These are phyloP conservation scores for Wickerhamiella infanticola DNA, from an alignment of 1,139 yeast genomes.

Conservation along the genomic window DNA sequence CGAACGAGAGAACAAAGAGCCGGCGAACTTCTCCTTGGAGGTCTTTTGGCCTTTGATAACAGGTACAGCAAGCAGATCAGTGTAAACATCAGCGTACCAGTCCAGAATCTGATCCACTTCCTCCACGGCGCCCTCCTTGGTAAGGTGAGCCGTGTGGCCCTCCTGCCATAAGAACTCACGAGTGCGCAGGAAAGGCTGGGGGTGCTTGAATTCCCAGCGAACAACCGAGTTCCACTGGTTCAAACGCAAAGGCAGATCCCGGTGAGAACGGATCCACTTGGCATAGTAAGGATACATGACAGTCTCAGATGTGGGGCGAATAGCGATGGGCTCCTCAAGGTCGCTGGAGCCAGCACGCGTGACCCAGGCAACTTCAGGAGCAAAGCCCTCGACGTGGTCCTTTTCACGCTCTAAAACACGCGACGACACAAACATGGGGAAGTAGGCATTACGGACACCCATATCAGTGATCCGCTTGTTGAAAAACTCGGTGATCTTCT, in stretches of 20 bases:
- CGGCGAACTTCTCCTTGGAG: conserved; percentile 96
- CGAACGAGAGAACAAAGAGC: conserved; percentile 91
- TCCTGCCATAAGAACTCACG: conserved; percentile 99
- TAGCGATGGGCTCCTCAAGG: conserved; percentile 95
- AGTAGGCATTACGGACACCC: conserved; percentile 90
- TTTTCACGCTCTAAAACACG: conserved; percentile 91
- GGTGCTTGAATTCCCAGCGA: conserved; percentile 99
- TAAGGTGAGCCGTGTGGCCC: conserved; percentile 95
- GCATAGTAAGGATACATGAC: conserved; percentile 99
- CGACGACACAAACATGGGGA: conserved; percentile 96
- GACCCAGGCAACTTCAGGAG: conserved; percentile 99
- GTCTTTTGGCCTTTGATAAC: conserved; percentile 92
- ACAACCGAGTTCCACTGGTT: conserved; percentile 99
- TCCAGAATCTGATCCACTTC: conserved; percentile 84
- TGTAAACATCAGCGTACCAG: conserved; percentile 70
- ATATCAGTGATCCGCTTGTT: conserved; percentile 62
- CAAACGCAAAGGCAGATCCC: conserved; percentile 89
- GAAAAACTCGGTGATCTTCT: conserved; percentile 78
- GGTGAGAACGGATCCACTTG: conserved; percentile 96
- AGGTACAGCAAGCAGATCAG: conserved; percentile 91
- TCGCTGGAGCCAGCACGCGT: conserved; percentile 91
- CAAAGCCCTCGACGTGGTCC: conserved; percentile 98
- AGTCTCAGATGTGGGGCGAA: conserved; percentile 98
- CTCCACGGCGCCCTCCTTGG: conserved; percentile 57
- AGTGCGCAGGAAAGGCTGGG: conserved; percentile 97